Conservation (phyloP, 192 early-diverging fungal species). For the Coemansia biformis region DNA sequence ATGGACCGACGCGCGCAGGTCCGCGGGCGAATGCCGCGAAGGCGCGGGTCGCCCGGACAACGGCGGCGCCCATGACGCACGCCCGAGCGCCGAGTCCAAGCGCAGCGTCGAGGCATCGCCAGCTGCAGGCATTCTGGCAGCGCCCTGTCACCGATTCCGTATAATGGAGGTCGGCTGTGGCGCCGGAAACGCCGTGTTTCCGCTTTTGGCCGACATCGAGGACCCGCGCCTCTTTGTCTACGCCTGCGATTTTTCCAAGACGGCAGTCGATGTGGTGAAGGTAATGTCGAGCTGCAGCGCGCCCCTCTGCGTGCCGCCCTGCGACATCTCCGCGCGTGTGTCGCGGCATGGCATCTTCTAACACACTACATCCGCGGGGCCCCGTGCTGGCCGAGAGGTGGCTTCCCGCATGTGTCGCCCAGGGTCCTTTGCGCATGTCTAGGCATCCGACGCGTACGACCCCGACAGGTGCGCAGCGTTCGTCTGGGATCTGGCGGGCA, state of each 20-base stretch:
- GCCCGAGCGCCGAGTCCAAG: background rate
- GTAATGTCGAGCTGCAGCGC: slow-evolving; percentile 15
- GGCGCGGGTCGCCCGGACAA: background rate
- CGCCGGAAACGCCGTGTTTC: slow-evolving; percentile 74
- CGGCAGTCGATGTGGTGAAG: slow-evolving; percentile 72
- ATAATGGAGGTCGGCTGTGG: slow-evolving; percentile 81
- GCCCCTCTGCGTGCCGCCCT: too few relatives aligned
- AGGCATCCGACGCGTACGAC: slow-evolving; percentile 58
- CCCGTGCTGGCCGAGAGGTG: too few relatives aligned
- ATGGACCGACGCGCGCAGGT: slow-evolving; percentile 32
- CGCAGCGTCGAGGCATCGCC: background rate
- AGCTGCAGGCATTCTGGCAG: background rate
- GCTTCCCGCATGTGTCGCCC: too few relatives aligned
- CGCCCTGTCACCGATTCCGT: slow-evolving; percentile 41
- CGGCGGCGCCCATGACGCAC: background rate
- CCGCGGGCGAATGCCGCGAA: slow-evolving; percentile 2
- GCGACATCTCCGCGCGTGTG: too few relatives aligned
- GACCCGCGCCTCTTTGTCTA: slow-evolving; percentile 64
- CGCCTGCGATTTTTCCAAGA: slow-evolving; percentile 68
- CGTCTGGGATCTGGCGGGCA: slow-evolving; percentile 68
- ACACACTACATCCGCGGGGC: too few relatives aligned
- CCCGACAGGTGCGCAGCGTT: slow-evolving; percentile 59
- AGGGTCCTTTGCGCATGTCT: background rate
- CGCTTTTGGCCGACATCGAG: slow-evolving; percentile 57
- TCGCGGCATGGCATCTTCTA: too few relatives aligned